Base-by-base conservation (phyloP, 2,329 filamentous ascomycete species). In the Colletotrichum spinosum region DNA sequence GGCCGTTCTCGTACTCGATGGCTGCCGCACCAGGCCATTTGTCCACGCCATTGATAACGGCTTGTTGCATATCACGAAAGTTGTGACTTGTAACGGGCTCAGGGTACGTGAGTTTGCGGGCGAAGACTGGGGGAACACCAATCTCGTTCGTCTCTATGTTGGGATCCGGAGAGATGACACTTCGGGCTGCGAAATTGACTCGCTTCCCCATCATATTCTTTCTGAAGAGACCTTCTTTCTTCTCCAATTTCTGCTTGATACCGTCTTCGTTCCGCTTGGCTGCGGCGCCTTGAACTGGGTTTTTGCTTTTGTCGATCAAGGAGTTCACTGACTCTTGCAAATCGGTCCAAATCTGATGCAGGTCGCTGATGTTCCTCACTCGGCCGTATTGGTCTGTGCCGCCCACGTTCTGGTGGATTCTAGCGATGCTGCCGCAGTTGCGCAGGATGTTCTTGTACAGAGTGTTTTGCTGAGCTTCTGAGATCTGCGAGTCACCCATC, bases 181-280 rank as follows among this genome's bases (percentile, higher is more conserved):
- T 97, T 77, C 96, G 91, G 42, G 96, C 96, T 54, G 96, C 96
- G 76, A 96, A 98, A 78, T 99, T 98, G 80, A 99, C 96, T 83
- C 96, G 94, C 84, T 99, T 99, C 67, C 96, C 96, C 96, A 99
- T 99, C 96, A 99, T 98, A 79, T 99, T 97, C 83, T 97, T 98
- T 72, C 96, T 87, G 84, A 99, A 99, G 37, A 99, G 85, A 69
- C 96, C 96, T 75, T 99, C 97, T 80, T 99, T 99, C 84, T 99
- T 99, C 80, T 99, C 96, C 35, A 99, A 85, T 75, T 94, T 92
- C 76, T 99, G 96, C 80, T 99, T 99, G 80, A 99, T 97, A 71
- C 97, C 96, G 69, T 97, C 94, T 67, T 97, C 92, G 57, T 93
- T 91, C 60, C 90, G 86, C 72, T 91, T 90, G 12, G 90, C 92